Conservation (phyloP, 305 asterid species). For the Solanum hybrid region DNA sequence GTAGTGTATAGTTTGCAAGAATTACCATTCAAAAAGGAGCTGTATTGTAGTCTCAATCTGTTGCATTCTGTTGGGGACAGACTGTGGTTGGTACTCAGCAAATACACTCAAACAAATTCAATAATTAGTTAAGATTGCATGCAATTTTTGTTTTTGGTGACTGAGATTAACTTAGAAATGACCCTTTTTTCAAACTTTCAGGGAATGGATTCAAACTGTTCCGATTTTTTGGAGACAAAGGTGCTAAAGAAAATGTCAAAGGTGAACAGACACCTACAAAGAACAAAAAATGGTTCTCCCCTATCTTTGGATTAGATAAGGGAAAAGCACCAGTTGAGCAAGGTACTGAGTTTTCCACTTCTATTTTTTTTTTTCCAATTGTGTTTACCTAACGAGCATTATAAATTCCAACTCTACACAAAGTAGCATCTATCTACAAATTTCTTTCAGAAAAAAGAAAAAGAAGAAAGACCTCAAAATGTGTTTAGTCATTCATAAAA, state of each 20-base stretch:
- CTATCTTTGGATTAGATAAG: constrained; percentile 34
- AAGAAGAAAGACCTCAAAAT: neutral
- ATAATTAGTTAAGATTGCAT: neutral
- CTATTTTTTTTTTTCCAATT: neutral
- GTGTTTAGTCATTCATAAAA: neutral
- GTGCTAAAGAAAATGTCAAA: constrained; percentile 16
- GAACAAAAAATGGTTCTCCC: constrained; percentile 50
- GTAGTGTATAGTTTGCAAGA: neutral
- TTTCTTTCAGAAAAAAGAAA: neutral
- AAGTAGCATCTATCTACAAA: neutral
- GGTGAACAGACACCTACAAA: constrained; percentile 25
- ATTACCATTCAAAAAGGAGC: neutral
- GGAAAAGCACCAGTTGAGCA: constrained; percentile 31
- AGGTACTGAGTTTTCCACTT: constrained; percentile 29
- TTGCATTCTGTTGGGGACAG: neutral
- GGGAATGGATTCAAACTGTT: constrained; percentile 54
- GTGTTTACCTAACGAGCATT: neutral
- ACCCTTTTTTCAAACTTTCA: constrained; percentile 24
- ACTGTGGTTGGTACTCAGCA: neutral
- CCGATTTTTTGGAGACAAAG: constrained; percentile 28
- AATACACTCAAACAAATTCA: neutral
- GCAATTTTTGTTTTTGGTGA: neutral
- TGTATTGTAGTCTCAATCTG: neutral
- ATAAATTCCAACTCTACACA: neutral
- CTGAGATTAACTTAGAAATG: neutral